A percentile compares a stretch with the other conserved stretches of the same genome.
phyloP scores from a whole-genome alignment of 345 rosid genomes.

The Hibiscus mutabilis region DNA sequence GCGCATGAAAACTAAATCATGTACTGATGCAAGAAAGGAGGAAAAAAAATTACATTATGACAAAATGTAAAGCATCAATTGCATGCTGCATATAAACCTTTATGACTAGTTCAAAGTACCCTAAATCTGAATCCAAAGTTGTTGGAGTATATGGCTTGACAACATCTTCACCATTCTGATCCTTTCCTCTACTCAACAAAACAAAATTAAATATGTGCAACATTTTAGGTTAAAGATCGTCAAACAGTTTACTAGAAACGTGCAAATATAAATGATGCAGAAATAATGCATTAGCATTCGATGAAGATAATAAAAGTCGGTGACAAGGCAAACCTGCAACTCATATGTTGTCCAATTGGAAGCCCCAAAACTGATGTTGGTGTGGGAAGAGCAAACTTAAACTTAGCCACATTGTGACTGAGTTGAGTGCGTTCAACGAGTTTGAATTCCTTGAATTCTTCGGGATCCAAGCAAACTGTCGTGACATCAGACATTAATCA shows the following conservation, averaged over 20 bases:
- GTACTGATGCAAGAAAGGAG: not conserved
- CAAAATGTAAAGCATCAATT: not conserved
- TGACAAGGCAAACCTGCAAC: constrained; percentile 64
- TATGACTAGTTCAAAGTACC: constrained; percentile 75
- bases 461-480: constrained; percentile 77
- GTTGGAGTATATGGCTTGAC: constrained; percentile 90
- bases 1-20: not conserved
- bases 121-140: constrained; percentile 87
- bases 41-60: not conserved
- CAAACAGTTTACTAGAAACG: not conserved
- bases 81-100: constrained; percentile 40
- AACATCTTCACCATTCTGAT: constrained; percentile 76
- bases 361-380: constrained; percentile 82
- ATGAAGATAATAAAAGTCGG: not conserved
- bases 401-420: constrained; percentile 94
- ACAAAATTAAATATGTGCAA: not conserved
- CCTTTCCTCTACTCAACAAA: constrained; percentile 58
- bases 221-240: no score
- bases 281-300: not conserved
- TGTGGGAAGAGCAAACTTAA: constrained; percentile 70
- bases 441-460: constrained; percentile 82
- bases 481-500: not conserved
- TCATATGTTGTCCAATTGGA: constrained; percentile 95
- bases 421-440: constrained; percentile 71
- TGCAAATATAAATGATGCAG: not conserved